A percentile compares a stretch with the other conserved stretches of the same genome.
phyloP scores from a whole-genome alignment of 768 basidiomycete genomes.

The Tylopilus plumbeoviolaceoides region DNA sequence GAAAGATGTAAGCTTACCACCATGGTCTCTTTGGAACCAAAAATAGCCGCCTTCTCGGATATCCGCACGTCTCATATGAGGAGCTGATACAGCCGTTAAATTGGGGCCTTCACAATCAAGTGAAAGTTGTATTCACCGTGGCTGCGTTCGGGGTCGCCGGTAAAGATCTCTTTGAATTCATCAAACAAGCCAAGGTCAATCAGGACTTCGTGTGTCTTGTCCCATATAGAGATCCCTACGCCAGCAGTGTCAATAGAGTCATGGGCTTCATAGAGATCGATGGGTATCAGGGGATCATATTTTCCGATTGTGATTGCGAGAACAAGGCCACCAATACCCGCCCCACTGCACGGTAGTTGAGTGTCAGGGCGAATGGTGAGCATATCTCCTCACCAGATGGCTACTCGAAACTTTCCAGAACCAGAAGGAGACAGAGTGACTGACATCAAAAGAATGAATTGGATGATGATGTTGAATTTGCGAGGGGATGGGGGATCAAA shows the following conservation, averaged over 20 bases:
- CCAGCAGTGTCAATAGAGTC: slow-evolving; percentile 37
- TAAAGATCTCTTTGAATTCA: slow-evolving; percentile 24
- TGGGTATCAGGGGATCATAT: slow-evolving; percentile 30
- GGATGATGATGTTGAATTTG: neutral
- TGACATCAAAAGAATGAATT: neutral
- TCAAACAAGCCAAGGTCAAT: slow-evolving; percentile 40
- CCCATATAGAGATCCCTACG: slow-evolving; percentile 44
- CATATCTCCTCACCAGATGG: slow-evolving; percentile 17
- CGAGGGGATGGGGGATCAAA: neutral
- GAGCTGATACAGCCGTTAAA: slow-evolving; percentile 22
- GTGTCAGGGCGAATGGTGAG: neutral
- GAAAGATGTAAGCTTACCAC: slow-evolving; percentile 15
- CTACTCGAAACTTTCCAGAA: slow-evolving; percentile 14
- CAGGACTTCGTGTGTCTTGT: slow-evolving; percentile 42
- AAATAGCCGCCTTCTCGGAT: slow-evolving; percentile 28
- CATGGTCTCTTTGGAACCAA: slow-evolving; percentile 24
- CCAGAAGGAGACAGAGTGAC: neutral
- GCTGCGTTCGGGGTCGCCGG: slow-evolving; percentile 9
- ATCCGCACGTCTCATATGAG: slow-evolving; percentile 21
- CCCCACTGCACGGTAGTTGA: slow-evolving; percentile 24
- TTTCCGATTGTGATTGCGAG: slow-evolving; percentile 38
- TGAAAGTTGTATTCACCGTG: slow-evolving; percentile 11
- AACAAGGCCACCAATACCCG: slow-evolving; percentile 43
- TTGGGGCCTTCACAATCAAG: neutral
- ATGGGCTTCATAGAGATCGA: slow-evolving; percentile 46